Percentiles rank a stretch among this genome's conserved stretches.
Evolutionary conservation across 257 asterid genomes (phyloP).

Genomic region (Petunia secreta): DNA sequence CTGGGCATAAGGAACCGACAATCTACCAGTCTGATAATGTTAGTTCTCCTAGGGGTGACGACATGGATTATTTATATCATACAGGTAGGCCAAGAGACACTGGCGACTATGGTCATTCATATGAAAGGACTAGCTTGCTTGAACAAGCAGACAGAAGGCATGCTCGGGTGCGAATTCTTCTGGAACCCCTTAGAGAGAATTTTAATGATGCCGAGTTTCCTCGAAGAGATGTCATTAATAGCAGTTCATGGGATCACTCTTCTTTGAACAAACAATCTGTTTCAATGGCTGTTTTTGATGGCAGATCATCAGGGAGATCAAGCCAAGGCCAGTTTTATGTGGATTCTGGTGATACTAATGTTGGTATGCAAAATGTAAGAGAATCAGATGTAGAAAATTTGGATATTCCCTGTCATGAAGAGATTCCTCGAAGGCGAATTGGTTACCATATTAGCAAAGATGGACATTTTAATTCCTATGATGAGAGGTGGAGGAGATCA

Average conservation of each 20-base stretch:
- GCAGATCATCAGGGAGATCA: constrained; percentile 21
- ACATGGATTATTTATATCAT: constrained; percentile 27
- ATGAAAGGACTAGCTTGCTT: background rate
- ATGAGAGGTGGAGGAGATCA: constrained; percentile 35
- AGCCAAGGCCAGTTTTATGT: constrained; percentile 21
- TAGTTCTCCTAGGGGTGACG: constrained; percentile 18
- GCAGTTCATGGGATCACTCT: constrained; percentile 26
- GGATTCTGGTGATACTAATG: constrained; percentile 21
- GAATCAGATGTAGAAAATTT: constrained; percentile 22
- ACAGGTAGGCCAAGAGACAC: constrained; percentile 10
- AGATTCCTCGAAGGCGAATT: constrained; percentile 22
- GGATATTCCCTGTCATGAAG: constrained; percentile 20
- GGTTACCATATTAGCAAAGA: constrained; percentile 29
- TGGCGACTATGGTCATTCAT: constrained; percentile 27
- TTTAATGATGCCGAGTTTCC: constrained; percentile 20
- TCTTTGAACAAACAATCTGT: background rate
- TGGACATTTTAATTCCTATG: constrained; percentile 21
- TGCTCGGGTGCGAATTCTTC: background rate
- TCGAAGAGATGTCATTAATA: constrained; percentile 22
- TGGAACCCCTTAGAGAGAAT: constrained; percentile 22
- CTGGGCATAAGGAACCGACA: constrained; percentile 24
- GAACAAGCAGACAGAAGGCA: constrained; percentile 25
- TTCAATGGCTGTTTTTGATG: constrained; percentile 23
- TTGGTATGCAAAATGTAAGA: constrained; percentile 25
- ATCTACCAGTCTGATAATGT: constrained; percentile 23